Base-by-base conservation (phyloP, 106 monocot species). In the Alisma plantagoaquatica region DNA sequence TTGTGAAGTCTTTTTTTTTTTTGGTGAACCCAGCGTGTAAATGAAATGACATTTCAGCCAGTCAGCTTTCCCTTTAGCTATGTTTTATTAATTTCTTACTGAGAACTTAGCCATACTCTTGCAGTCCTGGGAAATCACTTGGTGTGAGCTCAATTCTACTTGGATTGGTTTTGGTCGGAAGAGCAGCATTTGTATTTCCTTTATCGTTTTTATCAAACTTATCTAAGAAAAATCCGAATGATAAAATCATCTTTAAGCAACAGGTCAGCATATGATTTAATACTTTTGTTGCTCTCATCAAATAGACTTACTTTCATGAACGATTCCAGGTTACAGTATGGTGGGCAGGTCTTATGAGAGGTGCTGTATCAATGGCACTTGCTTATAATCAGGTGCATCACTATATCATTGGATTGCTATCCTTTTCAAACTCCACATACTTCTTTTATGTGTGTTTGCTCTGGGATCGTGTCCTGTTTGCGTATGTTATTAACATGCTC, bases 301-400 rank as follows among this genome's bases (percentile, higher is more conserved):
- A 5, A 2, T 51, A 42, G 14, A 14, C n/a, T 56, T 45, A 44
- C 28, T 31, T n/a, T 21, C 53, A 44, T 17, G 17, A 24, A 20
- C 5, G 14, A 38, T 38, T 7, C 35, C 73, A 98, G 96, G 55
- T 98, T 54, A 70, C 65, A 60, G 85, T 98, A 76, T 98, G 96
- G 96, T 98, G 96, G 96, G 96, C 96, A 26, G 96, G 96, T 56
- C 76, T 98, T 18, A 98, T 98, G 96, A 84, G 96, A 67, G 96
- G 96, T 49, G 89, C 96, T 17, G 96, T 98, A 28, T 98, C 96
- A 7, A 85, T 98, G 79, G 96, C 96, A 50, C 89, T 98, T 73
- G 96, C 96, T 62, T 98, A 98, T 64, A 98, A 89, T 68, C 69
- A 98, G 96, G 96, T 88, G 44, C 30, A 44, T 7, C 16, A n/a